These are phyloP conservation scores for Xerocomellus amylosporus DNA, from an alignment of 768 basidiomycete genomes.

Conservation along the genomic window DNA sequence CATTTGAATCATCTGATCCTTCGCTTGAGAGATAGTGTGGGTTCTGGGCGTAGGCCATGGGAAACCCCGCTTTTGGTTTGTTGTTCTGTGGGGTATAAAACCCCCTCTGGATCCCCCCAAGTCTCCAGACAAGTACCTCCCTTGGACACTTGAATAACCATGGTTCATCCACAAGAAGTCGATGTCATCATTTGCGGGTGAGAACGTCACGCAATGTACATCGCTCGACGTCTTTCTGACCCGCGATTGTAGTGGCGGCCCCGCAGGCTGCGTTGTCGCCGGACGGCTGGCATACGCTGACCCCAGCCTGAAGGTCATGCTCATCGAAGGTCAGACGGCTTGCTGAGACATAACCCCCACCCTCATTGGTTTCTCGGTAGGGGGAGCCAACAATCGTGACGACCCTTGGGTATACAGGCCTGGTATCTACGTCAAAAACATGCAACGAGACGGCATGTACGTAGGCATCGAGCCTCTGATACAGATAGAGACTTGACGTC, in stretches of 20 bases:
- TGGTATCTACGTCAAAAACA: constrained; percentile 68
- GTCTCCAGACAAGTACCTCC: background rate
- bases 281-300: constrained; percentile 70
- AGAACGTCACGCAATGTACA: background rate
- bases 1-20: constrained; percentile 17
- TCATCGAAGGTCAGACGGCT: constrained; percentile 55
- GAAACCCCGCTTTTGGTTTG: constrained; percentile 4
- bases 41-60: background rate
- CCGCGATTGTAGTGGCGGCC: constrained; percentile 46
- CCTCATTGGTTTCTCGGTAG: constrained; percentile 29
- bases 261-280: constrained; percentile 65
- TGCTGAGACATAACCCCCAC: background rate
- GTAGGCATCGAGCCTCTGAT: constrained; percentile 18
- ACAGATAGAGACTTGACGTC: background rate
- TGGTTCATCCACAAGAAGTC: constrained; percentile 65
- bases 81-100: constrained; percentile 11
- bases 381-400: constrained; percentile 67
- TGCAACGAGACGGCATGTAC: constrained; percentile 67
- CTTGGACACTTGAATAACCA: constrained; percentile 14
- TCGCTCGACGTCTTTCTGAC: constrained; percentile 5
- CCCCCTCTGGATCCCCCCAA: background rate
- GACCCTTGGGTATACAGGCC: constrained; percentile 75
- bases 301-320: constrained; percentile 70
- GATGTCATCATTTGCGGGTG: constrained; percentile 66
- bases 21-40: background rate